Evolutionary conservation across 176 grass and related monocot species (phyloP).

Genomic region (Elaeis guineensis): DNA sequence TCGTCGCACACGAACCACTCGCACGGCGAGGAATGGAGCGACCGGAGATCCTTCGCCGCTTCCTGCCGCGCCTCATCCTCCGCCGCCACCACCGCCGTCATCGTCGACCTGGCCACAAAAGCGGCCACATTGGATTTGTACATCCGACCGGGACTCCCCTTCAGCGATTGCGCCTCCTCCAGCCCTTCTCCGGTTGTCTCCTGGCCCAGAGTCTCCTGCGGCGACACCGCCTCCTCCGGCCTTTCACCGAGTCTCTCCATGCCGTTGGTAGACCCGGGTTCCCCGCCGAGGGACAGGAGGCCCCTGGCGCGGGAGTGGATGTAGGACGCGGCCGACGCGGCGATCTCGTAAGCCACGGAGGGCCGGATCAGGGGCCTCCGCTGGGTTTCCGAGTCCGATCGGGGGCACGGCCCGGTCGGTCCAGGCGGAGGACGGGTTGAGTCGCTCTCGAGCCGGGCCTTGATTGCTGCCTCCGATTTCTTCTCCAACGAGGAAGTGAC

Average conservation of each 20-base stretch:
- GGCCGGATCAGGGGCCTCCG: slow-evolving; percentile 37
- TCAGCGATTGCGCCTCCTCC: no score
- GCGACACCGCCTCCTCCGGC: no score
- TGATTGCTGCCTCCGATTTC: slow-evolving; percentile 47
- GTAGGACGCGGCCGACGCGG: slow-evolving; percentile 82
- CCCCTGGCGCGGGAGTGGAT: slow-evolving; percentile 55
- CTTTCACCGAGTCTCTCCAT: no score
- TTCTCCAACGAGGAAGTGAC: slow-evolving; percentile 74
- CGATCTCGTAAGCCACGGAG: slow-evolving; percentile 78
- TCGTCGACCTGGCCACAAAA: slow-evolving; percentile 75
- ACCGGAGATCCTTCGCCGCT: slow-evolving; percentile 85
- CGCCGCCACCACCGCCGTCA: slow-evolving; percentile 92
- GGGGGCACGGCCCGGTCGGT: neutral
- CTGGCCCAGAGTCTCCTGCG: no score
- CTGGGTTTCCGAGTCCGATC: slow-evolving; percentile 28
- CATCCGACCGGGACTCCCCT: slow-evolving; percentile 5
- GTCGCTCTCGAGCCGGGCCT: slow-evolving; percentile 41
- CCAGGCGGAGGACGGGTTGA: slow-evolving; percentile 26
- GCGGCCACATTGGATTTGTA: slow-evolving; percentile 83
- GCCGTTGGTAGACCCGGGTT: neutral
- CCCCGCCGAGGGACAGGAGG: slow-evolving; percentile 39
- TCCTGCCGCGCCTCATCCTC: slow-evolving; percentile 73
- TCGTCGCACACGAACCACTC: slow-evolving; percentile 98
- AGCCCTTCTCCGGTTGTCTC: no score
- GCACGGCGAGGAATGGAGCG: slow-evolving; percentile 74